Base-by-base conservation (phyloP, 2,329 filamentous ascomycete genomes). In the Phaeosphaeria sp. region DNA sequence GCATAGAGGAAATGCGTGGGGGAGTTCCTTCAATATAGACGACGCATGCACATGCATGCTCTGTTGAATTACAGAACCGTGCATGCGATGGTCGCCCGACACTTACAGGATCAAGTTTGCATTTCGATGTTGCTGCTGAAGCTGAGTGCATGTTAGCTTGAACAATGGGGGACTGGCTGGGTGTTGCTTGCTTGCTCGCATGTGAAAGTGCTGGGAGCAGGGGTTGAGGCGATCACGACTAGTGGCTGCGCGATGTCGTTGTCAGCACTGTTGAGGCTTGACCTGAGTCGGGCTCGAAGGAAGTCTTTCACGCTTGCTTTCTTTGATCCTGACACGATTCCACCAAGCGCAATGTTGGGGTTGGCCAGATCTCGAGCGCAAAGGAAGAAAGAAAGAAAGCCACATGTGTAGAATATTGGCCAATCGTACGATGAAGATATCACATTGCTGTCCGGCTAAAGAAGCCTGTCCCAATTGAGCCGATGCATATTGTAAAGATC, bases 1-100 rank as follows among this genome's bases (percentile, higher is more conserved):
- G 54, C 64, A 63, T 58, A 56, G 54, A 65, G 62, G 53, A 70
- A 60, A 43, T 55, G 48, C 56, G 64, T 67, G 64, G 64, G 47
- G 30, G 55, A 39, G 46, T 36, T 15, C 30, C 30, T 36, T 55
- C 41, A 46, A 46, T 46, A 36, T 46, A 6, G 11, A 46, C 42
- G n/a, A 46, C 50, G 42, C 46, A 44, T 42, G 21, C 44, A 36
- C 20, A 20, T 52, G 50, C 50, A 52, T 52, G 23, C 9, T 52
- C 25, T 46, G 13, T 44, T 20, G 18, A 21, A 22, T 20, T 20
- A 21, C 42, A 44, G 41, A 44, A 22, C 10, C 17, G 30, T 21
- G 42, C 42, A 44, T 20, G 42, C 42, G 3, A 44, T 36, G 21
- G n/a, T 44, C 42, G n/a, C 15, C 42, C 18, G n/a, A 44, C 30